Evolutionary conservation across 2,329 filamentous ascomycete species (phyloP), one percentile per base, ranked within the genome.

Genomic region (Penicillium vulpinum): DNA sequence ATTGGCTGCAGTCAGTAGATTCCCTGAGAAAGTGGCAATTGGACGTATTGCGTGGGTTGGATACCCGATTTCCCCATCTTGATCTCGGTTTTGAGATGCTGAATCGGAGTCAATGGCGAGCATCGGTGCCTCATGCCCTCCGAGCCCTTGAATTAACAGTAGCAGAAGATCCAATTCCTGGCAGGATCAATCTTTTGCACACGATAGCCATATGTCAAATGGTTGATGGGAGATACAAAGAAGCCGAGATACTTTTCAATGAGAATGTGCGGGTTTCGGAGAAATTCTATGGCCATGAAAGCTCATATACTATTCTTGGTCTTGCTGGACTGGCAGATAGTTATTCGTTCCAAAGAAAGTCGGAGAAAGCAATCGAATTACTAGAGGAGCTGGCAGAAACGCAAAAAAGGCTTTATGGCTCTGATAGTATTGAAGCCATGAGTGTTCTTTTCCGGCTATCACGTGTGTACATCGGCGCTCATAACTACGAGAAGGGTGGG

Each of bases 1-100:
- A 67, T 9, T 73, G 67, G 70, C 33, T 73, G 0, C 59, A 58
- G 13, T 61, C 51, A 5, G 7, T 11, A 1, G 18, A 44, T 3
- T 16, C 13, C 4, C 33, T 56, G 0, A 26, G 56, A 40, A 11
- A 31, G 43, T 46, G 38, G 57, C 7, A 54, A 24, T 8, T 35
- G 51, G 5, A 7, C 5, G n/a, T 29, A 1, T 7, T 65, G 11
- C 2, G 36, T 39, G 36, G 45, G 8, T 41, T 70, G 0, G 21
- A 48, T 10, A 16, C 43, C 0, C 15, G 46, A 3, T 65, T 69
- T 9, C 64, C 63, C 3, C 1, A 28, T 10, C 2, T 16, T 11
- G 22, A 68, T 9, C 64, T 62, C 3, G 1, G 26, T 10, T 3
- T 16, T 11, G 22, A 68, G 0, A n/a, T 58, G 3, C 24, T 21